Evolutionary conservation across 768 basidiomycete genomes (phyloP).

Genomic region (Calocera cornea): DNA sequence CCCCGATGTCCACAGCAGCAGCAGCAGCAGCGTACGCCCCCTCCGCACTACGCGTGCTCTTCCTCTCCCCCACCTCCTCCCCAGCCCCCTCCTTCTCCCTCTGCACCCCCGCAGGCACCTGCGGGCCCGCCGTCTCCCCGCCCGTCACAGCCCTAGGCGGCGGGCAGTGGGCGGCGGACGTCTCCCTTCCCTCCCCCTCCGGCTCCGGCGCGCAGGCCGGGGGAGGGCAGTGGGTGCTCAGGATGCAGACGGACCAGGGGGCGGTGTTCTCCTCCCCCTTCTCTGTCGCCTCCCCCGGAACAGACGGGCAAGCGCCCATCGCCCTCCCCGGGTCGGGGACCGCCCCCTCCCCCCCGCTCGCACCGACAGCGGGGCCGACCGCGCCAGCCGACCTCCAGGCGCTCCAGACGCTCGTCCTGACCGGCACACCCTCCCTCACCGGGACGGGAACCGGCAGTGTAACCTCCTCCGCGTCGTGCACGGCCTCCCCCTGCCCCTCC

Average conservation of each 20-base stretch:
- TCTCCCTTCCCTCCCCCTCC: background rate
- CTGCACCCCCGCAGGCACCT: background rate
- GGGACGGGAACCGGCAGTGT: background rate
- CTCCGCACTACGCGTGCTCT: background rate
- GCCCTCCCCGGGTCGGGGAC: background rate
- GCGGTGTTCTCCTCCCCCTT: background rate
- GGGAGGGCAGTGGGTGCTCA: constrained; percentile 1
- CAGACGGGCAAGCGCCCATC: background rate
- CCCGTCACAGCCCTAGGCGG: background rate
- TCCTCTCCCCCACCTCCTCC: background rate
- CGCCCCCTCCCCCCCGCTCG: background rate
- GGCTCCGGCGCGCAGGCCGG: background rate
- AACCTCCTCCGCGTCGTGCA: background rate
- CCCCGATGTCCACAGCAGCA: background rate
- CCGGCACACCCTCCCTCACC: background rate
- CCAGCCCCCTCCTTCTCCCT: background rate
- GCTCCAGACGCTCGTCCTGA: background rate
- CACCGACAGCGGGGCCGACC: background rate
- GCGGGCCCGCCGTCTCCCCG: background rate
- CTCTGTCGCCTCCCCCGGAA: background rate
- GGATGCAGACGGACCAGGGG: background rate
- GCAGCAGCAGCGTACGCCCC: background rate
- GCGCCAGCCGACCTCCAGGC: background rate
- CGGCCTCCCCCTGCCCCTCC: background rate
- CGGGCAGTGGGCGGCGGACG: background rate